Conservation (phyloP, 2,329 filamentous ascomycete genomes). For the Alternaria sp. region DNA sequence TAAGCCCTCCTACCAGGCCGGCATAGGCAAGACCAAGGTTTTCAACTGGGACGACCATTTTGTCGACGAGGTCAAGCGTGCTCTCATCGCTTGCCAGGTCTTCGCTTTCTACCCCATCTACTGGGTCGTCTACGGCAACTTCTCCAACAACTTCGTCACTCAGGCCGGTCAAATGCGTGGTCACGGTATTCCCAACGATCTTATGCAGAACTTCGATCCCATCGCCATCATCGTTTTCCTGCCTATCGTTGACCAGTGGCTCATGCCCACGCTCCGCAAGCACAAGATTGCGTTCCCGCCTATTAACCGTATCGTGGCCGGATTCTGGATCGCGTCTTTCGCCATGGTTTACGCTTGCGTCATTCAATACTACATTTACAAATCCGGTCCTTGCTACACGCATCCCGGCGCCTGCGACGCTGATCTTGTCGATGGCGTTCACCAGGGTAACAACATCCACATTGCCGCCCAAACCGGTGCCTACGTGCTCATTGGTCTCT, state of each 20-base stretch:
- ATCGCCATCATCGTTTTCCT: slow-evolving; percentile 59
- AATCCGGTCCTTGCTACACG: slow-evolving; percentile 62
- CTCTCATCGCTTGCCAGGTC: slow-evolving; percentile 71
- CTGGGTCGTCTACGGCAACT: slow-evolving; percentile 56
- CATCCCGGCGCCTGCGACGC: slow-evolving; percentile 47
- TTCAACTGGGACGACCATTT: slow-evolving; percentile 74
- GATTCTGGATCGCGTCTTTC: slow-evolving; percentile 62
- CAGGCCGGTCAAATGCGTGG: slow-evolving; percentile 56
- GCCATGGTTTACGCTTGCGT: slow-evolving; percentile 65
- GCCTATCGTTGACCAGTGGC: slow-evolving; percentile 54
- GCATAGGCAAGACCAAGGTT: slow-evolving; percentile 56
- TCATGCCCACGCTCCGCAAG: slow-evolving; percentile 56
- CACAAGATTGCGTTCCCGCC: slow-evolving; percentile 56
- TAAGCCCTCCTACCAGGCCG: slow-evolving; percentile 71
- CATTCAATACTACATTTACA: slow-evolving; percentile 67
- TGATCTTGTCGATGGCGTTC: slow-evolving; percentile 38
- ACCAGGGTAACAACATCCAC: slow-evolving; percentile 54
- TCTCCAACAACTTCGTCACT: slow-evolving; percentile 57
- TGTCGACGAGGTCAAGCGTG: slow-evolving; percentile 75
- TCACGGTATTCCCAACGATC: slow-evolving; percentile 58
- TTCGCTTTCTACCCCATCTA: slow-evolving; percentile 63
- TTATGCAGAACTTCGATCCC: slow-evolving; percentile 60
- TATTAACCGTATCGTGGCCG: slow-evolving; percentile 63
- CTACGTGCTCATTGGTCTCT: slow-evolving; percentile 59
- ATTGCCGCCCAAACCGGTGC: slow-evolving; percentile 58